Percentiles rank a stretch among this genome's conserved stretches.
phyloP scores from a whole-genome alignment of 805 yeast genomes.

The Priceomyces castillae region DNA sequence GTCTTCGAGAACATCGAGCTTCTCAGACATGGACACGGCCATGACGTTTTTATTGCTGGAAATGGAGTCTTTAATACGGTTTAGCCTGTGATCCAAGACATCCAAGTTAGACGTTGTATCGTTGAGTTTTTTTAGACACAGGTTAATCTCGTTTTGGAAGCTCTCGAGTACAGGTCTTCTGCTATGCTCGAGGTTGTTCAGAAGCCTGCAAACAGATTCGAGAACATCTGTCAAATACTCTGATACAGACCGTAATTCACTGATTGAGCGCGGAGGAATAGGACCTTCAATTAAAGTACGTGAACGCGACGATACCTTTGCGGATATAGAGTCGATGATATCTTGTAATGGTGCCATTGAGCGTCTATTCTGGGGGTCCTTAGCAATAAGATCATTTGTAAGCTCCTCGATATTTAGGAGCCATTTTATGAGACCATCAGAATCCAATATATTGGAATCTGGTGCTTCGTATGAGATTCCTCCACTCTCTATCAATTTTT shows the following conservation, averaged over 20 bases:
- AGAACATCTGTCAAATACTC: constrained; percentile 18
- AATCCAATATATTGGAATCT: constrained; percentile 13
- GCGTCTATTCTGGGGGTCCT: constrained; percentile 1
- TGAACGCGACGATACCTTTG: neutral
- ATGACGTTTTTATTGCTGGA: constrained; percentile 24
- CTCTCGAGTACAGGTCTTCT: constrained; percentile 16
- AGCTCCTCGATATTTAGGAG: constrained; percentile 27
- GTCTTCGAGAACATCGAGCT: constrained; percentile 31
- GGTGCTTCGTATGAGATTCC: constrained; percentile 17
- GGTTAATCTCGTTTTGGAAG: constrained; percentile 26
- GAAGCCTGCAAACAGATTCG: constrained; percentile 16
- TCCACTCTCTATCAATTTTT: constrained; percentile 11
- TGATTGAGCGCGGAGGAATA: constrained; percentile 4
- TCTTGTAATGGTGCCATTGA: constrained; percentile 7
- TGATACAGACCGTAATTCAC: constrained; percentile 16
- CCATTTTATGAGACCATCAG: constrained; percentile 26
- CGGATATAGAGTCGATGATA: constrained; percentile 2
- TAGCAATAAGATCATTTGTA: constrained; percentile 12
- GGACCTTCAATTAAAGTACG: constrained; percentile 1
- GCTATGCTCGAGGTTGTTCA: constrained; percentile 16
- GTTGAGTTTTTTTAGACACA: constrained; percentile 25
- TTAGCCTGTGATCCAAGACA: constrained; percentile 25
- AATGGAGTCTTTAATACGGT: constrained; percentile 21
- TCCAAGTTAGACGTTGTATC: constrained; percentile 25
- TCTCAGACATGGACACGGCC: constrained; percentile 23